Conservation (phyloP, 2,329 filamentous ascomycete species). For the Claviceps sp. region DNA sequence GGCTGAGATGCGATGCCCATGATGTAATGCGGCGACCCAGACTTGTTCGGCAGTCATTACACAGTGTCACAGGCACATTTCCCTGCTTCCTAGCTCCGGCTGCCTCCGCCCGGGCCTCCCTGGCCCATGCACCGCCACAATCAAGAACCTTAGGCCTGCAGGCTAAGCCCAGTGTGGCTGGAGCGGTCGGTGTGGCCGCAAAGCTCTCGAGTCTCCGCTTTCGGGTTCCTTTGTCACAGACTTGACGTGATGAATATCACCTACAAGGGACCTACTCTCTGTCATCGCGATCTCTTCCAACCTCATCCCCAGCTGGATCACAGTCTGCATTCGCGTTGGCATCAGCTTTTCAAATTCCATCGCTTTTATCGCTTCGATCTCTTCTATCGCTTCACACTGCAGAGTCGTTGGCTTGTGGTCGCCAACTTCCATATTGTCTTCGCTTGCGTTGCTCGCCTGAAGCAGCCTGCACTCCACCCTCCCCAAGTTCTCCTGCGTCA, state of each 20-base stretch:
- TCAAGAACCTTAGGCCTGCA: background rate
- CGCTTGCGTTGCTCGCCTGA: background rate
- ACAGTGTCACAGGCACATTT: background rate
- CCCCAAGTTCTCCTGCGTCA: background rate
- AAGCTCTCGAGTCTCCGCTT: background rate
- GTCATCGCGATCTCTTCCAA: background rate
- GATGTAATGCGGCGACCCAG: slow-evolving; percentile 12
- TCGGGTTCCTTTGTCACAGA: background rate
- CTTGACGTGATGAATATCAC: background rate
- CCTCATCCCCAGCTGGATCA: background rate
- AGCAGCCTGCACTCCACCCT: background rate
- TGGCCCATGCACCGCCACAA: slow-evolving; percentile 4
- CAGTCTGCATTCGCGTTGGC: background rate
- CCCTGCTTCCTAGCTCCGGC: background rate
- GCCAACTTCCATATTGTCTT: background rate
- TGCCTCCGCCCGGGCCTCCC: slow-evolving; percentile 1
- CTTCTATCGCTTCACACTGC: background rate
- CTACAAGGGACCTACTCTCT: no score
- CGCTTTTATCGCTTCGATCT: background rate
- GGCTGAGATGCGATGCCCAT: slow-evolving; percentile 7
- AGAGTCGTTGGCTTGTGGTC: background rate
- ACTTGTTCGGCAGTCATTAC: background rate
- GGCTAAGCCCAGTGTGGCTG: background rate
- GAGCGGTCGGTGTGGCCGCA: background rate
- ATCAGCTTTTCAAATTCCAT: no score